Evolutionary conservation across 1,284 basidiomycete species (phyloP).

Genomic region (Microbotryum scabiosae): DNA sequence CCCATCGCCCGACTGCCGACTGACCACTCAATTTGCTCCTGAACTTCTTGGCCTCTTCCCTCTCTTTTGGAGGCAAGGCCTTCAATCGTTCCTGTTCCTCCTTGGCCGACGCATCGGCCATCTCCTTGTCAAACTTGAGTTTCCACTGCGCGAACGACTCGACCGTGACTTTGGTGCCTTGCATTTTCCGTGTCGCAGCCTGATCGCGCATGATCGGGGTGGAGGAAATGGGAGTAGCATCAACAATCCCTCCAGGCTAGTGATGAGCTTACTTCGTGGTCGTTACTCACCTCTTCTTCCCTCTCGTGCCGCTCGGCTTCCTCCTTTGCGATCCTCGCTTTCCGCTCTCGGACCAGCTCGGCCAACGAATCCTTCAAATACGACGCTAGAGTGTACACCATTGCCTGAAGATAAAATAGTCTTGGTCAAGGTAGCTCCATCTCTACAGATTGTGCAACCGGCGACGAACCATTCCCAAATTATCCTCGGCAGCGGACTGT

Average conservation of each 20-base stretch:
- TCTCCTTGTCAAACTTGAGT: conserved; percentile 62
- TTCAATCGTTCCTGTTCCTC: conserved; percentile 78
- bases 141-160: conserved; percentile 78
- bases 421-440: conserved; percentile 8
- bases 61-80: conserved; percentile 67
- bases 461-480: conserved; percentile 18
- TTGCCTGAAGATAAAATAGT: conserved; percentile 50
- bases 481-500: conserved; percentile 13
- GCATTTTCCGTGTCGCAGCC: conserved; percentile 79
- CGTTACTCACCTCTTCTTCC: conserved; percentile 61
- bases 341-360: conserved; percentile 46
- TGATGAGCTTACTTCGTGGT: conserved; percentile 53
- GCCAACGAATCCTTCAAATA: conserved; percentile 74
- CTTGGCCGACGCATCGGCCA: conserved; percentile 51
- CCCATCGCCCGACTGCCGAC: conserved; percentile 28
- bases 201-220: conserved; percentile 37
- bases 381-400: conserved; percentile 90
- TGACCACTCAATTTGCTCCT: conserved; percentile 61
- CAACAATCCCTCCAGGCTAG: conserved; percentile 42
- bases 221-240: not conserved
- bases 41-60: conserved; percentile 72
- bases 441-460: not conserved
- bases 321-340: conserved; percentile 35
- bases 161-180: conserved; percentile 79
- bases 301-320: conserved; percentile 52